phyloP scores from a whole-genome alignment of 257 asterid genomes.

The Vinca minor region DNA sequence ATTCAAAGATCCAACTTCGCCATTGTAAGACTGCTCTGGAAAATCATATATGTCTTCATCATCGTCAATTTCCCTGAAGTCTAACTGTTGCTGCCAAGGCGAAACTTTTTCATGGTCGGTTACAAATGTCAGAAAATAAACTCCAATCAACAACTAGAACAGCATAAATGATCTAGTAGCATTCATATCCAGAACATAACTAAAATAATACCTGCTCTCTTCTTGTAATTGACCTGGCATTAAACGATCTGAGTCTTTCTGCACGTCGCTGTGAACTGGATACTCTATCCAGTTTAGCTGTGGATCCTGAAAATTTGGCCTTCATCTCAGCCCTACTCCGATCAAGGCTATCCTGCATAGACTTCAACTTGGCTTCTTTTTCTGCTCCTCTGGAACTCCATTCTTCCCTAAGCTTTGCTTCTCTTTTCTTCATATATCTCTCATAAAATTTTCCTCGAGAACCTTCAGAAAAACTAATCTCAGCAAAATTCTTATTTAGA shows the following conservation, averaged over 20 bases:
- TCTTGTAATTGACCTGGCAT: slow-evolving; percentile 39
- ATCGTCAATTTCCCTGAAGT: slow-evolving; percentile 54
- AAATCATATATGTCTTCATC: slow-evolving; percentile 43
- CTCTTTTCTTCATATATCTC: slow-evolving; percentile 69
- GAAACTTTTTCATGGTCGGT: slow-evolving; percentile 45
- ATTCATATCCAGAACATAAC: slow-evolving; percentile 15
- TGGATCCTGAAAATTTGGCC: slow-evolving; percentile 55
- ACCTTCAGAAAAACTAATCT: slow-evolving; percentile 52
- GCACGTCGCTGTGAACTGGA: slow-evolving; percentile 48
- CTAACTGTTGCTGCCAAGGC: slow-evolving; percentile 59
- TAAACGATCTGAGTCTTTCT: slow-evolving; percentile 71
- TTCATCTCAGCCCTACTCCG: slow-evolving; percentile 75
- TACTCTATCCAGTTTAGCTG: slow-evolving; percentile 34
- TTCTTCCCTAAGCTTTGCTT: slow-evolving; percentile 79
- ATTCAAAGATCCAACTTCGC: slow-evolving; percentile 34
- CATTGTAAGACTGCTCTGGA: slow-evolving; percentile 30
- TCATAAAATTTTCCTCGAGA: slow-evolving; percentile 74
- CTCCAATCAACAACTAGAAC: slow-evolving; percentile 22
- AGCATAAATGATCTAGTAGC: slow-evolving; percentile 12
- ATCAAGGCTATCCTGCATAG: slow-evolving; percentile 85
- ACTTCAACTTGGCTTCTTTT: slow-evolving; percentile 81
- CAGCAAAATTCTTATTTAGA: slow-evolving; percentile 40
- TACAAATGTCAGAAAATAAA: slow-evolving; percentile 31
- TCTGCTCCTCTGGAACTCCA: slow-evolving; percentile 75
- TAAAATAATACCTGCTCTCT: slow-evolving; percentile 62